phyloP scores from a whole-genome alignment of 352 stramenopile genomes.

The Globisporangium heterothallicum region DNA sequence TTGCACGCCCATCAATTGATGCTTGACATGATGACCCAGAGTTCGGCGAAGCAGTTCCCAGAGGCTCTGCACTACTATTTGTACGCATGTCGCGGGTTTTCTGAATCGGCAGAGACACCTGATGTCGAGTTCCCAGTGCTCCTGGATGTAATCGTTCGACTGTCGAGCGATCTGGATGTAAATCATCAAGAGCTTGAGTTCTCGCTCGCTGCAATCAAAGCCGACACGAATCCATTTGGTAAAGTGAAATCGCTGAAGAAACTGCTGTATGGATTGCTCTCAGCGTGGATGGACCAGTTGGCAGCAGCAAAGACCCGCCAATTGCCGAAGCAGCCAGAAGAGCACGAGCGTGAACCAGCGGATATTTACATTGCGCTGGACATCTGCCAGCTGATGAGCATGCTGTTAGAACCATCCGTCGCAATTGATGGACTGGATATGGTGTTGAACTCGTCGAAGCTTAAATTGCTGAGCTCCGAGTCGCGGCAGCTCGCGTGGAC shows the following conservation, averaged over 20 bases:
- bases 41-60: not conserved
- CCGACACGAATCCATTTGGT: constrained; percentile 21
- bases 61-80: constrained; percentile 15
- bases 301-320: constrained; percentile 4
- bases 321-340: not conserved
- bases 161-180: constrained; percentile 20
- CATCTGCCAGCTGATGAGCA: constrained; percentile 41
- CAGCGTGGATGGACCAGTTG: constrained; percentile 37
- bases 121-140: not conserved
- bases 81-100: not conserved
- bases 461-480: constrained; percentile 23
- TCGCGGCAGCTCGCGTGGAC: constrained; percentile 37
- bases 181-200: constrained; percentile 19
- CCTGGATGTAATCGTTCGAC: constrained; percentile 21
- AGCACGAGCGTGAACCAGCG: not conserved
- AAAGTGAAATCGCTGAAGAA: constrained; percentile 27
- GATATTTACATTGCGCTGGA: constrained; percentile 39
- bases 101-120: not conserved
- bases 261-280: constrained; percentile 26
- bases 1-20: constrained; percentile 1
- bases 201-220: constrained; percentile 25
- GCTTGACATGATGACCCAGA: constrained; percentile 5
- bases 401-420: constrained; percentile 24
- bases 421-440: constrained; percentile 36
- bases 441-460: constrained; percentile 28